phyloP scores from a whole-genome alignment of 257 asterid species.

The Solanum sejunctum region DNA sequence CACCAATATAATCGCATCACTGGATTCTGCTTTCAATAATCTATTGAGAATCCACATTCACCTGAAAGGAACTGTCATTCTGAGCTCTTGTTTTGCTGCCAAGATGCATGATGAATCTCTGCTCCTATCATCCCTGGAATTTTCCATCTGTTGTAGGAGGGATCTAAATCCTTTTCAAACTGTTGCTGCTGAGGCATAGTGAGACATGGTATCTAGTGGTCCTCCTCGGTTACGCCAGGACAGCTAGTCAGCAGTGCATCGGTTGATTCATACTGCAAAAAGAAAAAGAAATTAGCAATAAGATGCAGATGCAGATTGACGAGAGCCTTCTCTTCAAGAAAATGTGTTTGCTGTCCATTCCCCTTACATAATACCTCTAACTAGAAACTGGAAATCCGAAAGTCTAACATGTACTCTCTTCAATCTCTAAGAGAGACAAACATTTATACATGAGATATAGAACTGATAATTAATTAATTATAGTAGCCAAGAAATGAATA shows the following conservation, averaged over 20 bases:
- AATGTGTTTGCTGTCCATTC: neutral
- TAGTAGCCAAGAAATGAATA: neutral
- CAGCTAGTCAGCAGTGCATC: slow-evolving; percentile 51
- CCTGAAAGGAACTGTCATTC: neutral
- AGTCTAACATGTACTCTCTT: neutral
- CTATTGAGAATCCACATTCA: neutral
- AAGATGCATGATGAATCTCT: neutral
- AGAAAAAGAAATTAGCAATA: slow-evolving; percentile 2
- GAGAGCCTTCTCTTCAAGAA: neutral
- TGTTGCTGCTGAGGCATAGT: neutral
- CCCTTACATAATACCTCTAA: neutral
- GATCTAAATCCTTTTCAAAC: neutral
- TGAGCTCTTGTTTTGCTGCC: neutral
- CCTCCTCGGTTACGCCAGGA: slow-evolving; percentile 79
- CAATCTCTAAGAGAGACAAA: neutral
- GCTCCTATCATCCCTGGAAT: neutral
- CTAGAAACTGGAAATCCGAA: neutral
- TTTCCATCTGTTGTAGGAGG: neutral
- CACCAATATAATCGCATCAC: neutral
- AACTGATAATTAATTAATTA: neutral
- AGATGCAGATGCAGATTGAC: neutral
- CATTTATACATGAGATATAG: neutral
- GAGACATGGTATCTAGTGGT: slow-evolving; percentile 33
- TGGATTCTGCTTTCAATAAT: neutral
- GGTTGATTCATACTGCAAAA: slow-evolving; percentile 58